These are phyloP conservation scores for Paecilomyces formosus DNA, from an alignment of 2,329 filamentous ascomycete species.

Conservation along the genomic window DNA sequence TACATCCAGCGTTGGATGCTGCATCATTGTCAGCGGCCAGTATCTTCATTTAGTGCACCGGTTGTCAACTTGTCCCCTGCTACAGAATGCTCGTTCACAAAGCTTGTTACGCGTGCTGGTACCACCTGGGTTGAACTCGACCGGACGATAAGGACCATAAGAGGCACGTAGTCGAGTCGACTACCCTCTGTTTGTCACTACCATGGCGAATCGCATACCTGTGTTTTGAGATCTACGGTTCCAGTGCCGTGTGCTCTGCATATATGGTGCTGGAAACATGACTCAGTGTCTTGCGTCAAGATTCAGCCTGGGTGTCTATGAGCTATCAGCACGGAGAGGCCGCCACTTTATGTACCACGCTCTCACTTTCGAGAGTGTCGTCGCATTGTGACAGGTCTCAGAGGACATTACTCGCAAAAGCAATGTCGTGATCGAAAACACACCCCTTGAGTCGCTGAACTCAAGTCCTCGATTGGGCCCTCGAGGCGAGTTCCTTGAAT, in stretches of 20 bases:
- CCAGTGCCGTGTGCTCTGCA: background rate
- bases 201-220: background rate
- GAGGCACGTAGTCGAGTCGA: background rate
- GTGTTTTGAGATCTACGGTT: background rate
- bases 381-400: background rate
- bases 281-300: background rate
- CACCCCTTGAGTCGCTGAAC: background rate
- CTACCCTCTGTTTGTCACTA: background rate
- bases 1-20: background rate
- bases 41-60: background rate
- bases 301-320: background rate
- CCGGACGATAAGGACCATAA: background rate
- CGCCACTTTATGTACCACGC: background rate
- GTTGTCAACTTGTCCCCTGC: background rate
- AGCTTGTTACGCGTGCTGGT: background rate
- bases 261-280: background rate
- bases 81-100: background rate
- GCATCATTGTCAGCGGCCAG: background rate
- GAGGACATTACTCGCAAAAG: background rate
- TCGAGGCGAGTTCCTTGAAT: background rate
- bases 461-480: background rate
- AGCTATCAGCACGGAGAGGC: background rate
- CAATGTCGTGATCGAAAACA: background rate
- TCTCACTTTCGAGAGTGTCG: background rate
- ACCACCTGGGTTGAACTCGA: background rate